A percentile compares a stretch with the other conserved stretches of the same genome.
Evolutionary conservation across 805 yeast species (phyloP).

Genomic region (Priceomyces medius): DNA sequence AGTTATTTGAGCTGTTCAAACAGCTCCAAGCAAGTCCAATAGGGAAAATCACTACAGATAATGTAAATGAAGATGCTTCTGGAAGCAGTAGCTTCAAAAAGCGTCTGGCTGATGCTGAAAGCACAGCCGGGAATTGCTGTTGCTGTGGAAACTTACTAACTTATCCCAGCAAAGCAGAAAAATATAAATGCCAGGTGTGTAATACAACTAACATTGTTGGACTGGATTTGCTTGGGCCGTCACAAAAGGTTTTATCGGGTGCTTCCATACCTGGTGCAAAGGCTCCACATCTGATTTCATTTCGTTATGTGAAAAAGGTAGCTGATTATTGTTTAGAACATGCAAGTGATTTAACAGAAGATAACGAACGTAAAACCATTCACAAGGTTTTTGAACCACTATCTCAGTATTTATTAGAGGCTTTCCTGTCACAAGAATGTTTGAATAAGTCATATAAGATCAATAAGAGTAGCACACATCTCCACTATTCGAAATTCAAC

Average conservation of each 20-base stretch:
- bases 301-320: constrained; percentile 27
- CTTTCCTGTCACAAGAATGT: constrained; percentile 48
- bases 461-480: constrained; percentile 21
- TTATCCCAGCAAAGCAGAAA: constrained; percentile 25
- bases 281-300: constrained; percentile 25
- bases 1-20: constrained; percentile 12
- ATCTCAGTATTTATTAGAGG: constrained; percentile 42
- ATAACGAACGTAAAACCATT: constrained; percentile 18
- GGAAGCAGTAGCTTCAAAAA: not conserved
- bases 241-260: constrained; percentile 11
- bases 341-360: constrained; percentile 13
- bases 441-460: constrained; percentile 58
- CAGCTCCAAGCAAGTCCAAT: not conserved
- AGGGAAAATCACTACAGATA: not conserved
- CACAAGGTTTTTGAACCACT: constrained; percentile 49
- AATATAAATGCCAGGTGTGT: constrained; percentile 64
- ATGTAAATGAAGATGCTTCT: not conserved
- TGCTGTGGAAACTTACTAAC: constrained; percentile 40
- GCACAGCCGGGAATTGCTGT: constrained; percentile 21
- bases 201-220: constrained; percentile 43
- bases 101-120: constrained; percentile 2
- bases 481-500: constrained; percentile 46
- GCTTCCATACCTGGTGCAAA: not conserved
- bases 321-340: constrained; percentile 32
- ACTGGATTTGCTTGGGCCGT: not conserved